A percentile compares a stretch with the other conserved stretches of the same genome.
These are phyloP conservation scores for Candida smagusa DNA, from an alignment of 1,139 yeast genomes.

Conservation along the genomic window DNA sequence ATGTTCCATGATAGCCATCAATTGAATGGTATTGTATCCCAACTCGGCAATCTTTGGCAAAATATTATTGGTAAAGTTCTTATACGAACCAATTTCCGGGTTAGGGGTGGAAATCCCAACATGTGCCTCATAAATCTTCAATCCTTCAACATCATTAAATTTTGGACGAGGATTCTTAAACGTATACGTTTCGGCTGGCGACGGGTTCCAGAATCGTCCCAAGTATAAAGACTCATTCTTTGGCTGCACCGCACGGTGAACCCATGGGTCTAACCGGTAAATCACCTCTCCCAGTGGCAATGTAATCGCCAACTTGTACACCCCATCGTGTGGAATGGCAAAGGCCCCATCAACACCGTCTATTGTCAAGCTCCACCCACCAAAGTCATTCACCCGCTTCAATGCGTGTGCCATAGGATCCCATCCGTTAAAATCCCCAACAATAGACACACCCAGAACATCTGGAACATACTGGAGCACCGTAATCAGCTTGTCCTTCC, in stretches of 20 bases:
- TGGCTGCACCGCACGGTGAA: conserved; percentile 75
- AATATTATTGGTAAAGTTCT: conserved; percentile 74
- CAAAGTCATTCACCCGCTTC: conserved; percentile 53
- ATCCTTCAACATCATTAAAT: conserved; percentile 37
- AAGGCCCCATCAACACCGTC: conserved; percentile 54
- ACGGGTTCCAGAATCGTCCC: conserved; percentile 92
- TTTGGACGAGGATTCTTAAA: conserved; percentile 66
- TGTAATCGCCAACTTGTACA: conserved; percentile 69
- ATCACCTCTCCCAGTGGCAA: conserved; percentile 66
- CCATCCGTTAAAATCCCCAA: conserved; percentile 94
- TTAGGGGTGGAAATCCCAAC: conserved; percentile 93
- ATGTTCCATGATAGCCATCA: conserved; percentile 99
- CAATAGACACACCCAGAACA: conserved; percentile 67
- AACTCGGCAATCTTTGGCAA: conserved; percentile 81
- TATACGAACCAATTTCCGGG: conserved; percentile 78
- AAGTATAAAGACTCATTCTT: conserved; percentile 52
- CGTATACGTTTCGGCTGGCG: conserved; percentile 39
- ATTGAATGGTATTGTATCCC: conserved; percentile 90
- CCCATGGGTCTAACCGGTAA: conserved; percentile 90
- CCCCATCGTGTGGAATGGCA: conserved; percentile 79
- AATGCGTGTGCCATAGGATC: conserved; percentile 55
- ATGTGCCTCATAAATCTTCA: conserved; percentile 92
- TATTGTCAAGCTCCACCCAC: conserved; percentile 62
- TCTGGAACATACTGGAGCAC: conserved; percentile 90
- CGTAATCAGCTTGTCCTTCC: conserved; percentile 47